Conservation (phyloP, 2,329 filamentous ascomycete genomes). For the Periconia macrospinosa region DNA sequence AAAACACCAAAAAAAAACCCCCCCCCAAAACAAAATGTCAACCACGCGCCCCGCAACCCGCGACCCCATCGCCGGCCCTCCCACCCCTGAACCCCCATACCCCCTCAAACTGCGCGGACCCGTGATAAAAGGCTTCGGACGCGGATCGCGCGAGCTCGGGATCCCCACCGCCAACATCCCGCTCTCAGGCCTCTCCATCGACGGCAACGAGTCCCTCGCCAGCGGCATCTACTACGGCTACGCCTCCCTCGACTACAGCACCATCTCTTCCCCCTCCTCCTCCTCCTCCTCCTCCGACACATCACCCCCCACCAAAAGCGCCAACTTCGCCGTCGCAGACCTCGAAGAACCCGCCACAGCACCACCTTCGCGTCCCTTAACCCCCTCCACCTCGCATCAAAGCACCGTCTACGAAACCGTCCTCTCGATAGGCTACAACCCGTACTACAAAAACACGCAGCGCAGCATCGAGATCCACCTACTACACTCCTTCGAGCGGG, state of each 20-base stretch:
- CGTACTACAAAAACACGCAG: constrained; percentile 91
- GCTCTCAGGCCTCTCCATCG: constrained; percentile 69
- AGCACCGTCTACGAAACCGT: constrained; percentile 40
- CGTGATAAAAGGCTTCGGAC: constrained; percentile 90
- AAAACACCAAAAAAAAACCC: no score
- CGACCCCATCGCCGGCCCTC: constrained; percentile 72
- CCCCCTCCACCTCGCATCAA: no score
- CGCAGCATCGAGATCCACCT: constrained; percentile 90
- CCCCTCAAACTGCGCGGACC: constrained; percentile 82
- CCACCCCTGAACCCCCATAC: constrained; percentile 73
- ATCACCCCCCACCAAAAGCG: constrained; percentile 13
- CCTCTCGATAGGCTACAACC: constrained; percentile 74
- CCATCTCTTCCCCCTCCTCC: constrained; percentile 35
- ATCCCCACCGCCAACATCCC: constrained; percentile 94
- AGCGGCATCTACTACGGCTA: constrained; percentile 95
- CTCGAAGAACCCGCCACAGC: no score
- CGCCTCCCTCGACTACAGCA: constrained; percentile 67
- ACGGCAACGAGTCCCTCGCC: constrained; percentile 61
- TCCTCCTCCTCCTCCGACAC: constrained; percentile 27
- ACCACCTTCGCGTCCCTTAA: no score
- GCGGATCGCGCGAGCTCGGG: constrained; percentile 93
- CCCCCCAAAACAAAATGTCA: background rate
- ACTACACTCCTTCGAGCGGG: constrained; percentile 71
- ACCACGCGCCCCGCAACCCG: constrained; percentile 52
- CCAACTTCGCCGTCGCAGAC: constrained; percentile 31